Evolutionary conservation across 768 basidiomycete species (phyloP).

Genomic region (Suillus occidentalis): DNA sequence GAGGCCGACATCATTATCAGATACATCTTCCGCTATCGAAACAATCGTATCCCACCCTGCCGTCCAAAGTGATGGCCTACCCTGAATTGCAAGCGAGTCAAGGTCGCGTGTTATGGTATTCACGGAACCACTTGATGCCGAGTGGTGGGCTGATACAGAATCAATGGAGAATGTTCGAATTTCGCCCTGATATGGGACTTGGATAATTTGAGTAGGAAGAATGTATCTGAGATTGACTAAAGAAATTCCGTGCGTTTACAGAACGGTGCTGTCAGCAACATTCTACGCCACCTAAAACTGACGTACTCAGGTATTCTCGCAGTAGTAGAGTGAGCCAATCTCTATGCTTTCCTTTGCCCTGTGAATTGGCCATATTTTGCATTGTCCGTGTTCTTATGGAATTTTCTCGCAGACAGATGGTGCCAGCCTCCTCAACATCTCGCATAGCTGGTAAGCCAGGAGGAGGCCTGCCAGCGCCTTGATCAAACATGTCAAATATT

Average conservation of each 20-base stretch:
- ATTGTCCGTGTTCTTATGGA: constrained; percentile 20
- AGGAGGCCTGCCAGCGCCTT: constrained; percentile 35
- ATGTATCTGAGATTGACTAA: constrained; percentile 75
- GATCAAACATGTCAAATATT: constrained; percentile 48
- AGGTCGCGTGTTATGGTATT: constrained; percentile 43
- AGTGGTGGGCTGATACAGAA: constrained; percentile 39
- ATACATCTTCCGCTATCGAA: constrained; percentile 35
- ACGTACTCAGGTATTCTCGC: constrained; percentile 67
- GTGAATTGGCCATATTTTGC: constrained; percentile 17
- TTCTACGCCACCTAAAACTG: background rate
- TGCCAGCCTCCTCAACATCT: constrained; percentile 49
- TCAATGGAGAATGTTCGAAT: constrained; percentile 57
- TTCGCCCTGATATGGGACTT: constrained; percentile 63
- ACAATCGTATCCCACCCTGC: constrained; percentile 71
- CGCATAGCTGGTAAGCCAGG: constrained; percentile 51
- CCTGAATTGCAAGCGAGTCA: constrained; percentile 43
- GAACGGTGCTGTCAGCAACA: constrained; percentile 3
- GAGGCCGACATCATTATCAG: constrained; percentile 25
- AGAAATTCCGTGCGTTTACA: constrained; percentile 11
- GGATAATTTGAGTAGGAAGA: constrained; percentile 56
- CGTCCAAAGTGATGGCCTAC: constrained; percentile 51
- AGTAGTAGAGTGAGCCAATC: constrained; percentile 72
- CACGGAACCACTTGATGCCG: constrained; percentile 19
- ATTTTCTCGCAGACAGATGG: constrained; percentile 54
- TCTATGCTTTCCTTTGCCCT: constrained; percentile 37